A percentile compares a stretch with the other conserved stretches of the same genome.
Conservation (phyloP, 164 flowering plant genomes). For the Houttuynia cordata region DNA sequence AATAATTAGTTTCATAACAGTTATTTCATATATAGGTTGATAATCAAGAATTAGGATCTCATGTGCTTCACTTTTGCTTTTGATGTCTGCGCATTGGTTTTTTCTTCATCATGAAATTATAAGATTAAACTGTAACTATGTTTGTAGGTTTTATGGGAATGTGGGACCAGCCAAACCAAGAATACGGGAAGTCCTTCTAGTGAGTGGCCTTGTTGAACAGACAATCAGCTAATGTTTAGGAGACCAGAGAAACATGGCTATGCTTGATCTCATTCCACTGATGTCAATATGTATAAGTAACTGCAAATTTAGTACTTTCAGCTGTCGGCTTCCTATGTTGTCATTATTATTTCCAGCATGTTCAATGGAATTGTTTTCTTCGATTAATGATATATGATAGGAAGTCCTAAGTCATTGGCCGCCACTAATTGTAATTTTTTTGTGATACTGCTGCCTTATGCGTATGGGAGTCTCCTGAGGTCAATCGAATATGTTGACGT, state of each 20-base stretch:
- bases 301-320: too few relatives aligned
- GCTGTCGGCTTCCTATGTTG: too few relatives aligned
- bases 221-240: slow-evolving; percentile 3
- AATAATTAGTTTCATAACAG: background rate
- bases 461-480: too few relatives aligned
- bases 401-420: too few relatives aligned
- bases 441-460: too few relatives aligned
- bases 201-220: background rate
- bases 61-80: background rate
- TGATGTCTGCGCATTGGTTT: background rate
- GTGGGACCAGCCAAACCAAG: slow-evolving; percentile 53
- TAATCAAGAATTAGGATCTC: background rate
- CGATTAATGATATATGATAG: too few relatives aligned
- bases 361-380: too few relatives aligned
- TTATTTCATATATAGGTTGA: background rate
- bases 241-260: background rate
- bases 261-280: background rate
- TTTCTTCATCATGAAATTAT: too few relatives aligned
- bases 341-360: too few relatives aligned
- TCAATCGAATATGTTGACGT: too few relatives aligned
- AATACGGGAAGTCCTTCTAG: slow-evolving; percentile 43
- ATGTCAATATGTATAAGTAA: slow-evolving; percentile 27
- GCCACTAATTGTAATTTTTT: too few relatives aligned
- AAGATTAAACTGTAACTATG: background rate
- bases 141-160: slow-evolving; percentile 31